These are phyloP conservation scores for Pythium aquatile DNA, from an alignment of 352 stramenopile species.

Conservation along the genomic window DNA sequence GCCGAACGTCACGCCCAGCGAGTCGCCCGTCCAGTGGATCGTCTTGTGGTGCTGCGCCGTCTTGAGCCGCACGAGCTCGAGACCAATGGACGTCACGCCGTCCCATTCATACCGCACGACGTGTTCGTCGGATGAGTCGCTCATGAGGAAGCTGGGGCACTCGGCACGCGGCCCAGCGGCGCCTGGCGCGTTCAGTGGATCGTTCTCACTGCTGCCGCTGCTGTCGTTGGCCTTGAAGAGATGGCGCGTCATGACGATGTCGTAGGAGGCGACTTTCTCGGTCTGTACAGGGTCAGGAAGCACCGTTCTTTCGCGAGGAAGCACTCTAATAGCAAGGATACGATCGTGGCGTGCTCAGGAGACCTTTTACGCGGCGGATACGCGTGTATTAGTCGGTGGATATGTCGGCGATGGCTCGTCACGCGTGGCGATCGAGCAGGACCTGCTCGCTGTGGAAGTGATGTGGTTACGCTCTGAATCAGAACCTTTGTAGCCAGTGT, in stretches of 20 bases:
- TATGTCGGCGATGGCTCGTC: not conserved
- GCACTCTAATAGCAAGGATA: not conserved
- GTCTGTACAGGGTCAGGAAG: not conserved
- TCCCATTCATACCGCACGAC: conserved; percentile 60
- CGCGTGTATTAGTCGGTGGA: not conserved
- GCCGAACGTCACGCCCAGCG: conserved; percentile 70
- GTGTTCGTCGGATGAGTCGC: conserved; percentile 41
- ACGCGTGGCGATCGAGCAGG: not conserved
- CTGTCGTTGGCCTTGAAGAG: conserved; percentile 4
- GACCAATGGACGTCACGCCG: conserved; percentile 42
- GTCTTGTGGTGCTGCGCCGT: conserved; percentile 20
- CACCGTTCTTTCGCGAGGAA: not conserved
- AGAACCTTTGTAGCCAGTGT: not conserved
- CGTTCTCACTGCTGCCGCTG: conserved; percentile 15
- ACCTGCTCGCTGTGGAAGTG: not conserved
- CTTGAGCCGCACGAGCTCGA: conserved; percentile 58
- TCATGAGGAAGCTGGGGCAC: conserved; percentile 25
- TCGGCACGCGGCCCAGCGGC: conserved; percentile 10
- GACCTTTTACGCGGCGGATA: not conserved
- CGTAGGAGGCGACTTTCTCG: not conserved
- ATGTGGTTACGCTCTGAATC: not conserved
- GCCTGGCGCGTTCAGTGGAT: conserved; percentile 14
- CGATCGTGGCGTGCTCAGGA: not conserved
- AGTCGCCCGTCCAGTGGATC: conserved; percentile 43
- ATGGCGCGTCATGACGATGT: conserved; percentile 11